Conservation (phyloP, 345 rosid species). For the Citropsis articulata region DNA sequence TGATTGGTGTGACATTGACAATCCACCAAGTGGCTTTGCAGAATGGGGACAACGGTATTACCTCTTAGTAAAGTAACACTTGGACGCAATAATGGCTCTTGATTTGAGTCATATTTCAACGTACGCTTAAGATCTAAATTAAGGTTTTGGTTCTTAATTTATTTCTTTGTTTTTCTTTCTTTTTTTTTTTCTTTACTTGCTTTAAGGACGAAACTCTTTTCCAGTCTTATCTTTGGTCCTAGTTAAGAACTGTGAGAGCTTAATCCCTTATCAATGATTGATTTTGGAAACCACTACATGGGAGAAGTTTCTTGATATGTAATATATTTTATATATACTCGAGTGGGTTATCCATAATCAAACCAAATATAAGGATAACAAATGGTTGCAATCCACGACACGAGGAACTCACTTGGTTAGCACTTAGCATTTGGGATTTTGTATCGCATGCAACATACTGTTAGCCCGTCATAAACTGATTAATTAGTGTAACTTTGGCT, state of each 20-base stretch:
- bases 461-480: neutral
- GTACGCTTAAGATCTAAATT: neutral
- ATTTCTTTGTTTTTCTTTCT: neutral
- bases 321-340: neutral
- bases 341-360: constrained; percentile 15
- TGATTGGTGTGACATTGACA: constrained; percentile 13
- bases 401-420: constrained; percentile 13
- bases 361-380: neutral
- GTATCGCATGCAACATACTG: neutral
- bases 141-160: neutral
- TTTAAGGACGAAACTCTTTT: neutral
- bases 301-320: neutral
- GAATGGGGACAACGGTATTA: constrained; percentile 14
- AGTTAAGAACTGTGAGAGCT: neutral
- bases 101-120: neutral
- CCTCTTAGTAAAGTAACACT: constrained; percentile 5
- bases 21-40: constrained; percentile 12
- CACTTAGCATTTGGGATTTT: constrained; percentile 3
- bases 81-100: neutral
- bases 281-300: neutral
- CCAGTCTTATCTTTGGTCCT: neutral
- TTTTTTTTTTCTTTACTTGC: neutral
- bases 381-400: constrained; percentile 5
- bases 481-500: constrained; percentile 1
- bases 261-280: neutral